Evolutionary conservation across 257 asterid genomes (phyloP).

Genomic region (Rhazya stricta): DNA sequence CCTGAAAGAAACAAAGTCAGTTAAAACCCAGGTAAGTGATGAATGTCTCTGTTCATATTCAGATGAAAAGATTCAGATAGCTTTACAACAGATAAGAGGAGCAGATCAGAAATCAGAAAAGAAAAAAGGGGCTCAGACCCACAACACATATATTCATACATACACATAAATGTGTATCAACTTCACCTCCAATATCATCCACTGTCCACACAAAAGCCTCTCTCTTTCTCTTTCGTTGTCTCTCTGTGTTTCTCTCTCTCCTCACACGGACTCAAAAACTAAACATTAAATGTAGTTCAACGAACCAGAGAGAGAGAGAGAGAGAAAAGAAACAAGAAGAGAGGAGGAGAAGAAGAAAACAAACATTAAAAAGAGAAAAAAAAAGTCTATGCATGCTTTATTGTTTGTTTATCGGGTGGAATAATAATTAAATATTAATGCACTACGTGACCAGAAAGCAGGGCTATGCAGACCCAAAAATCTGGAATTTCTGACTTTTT

Average conservation of each 20-base stretch:
- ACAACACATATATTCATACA: not conserved
- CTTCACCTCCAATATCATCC: constrained; percentile 15
- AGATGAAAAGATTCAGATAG: constrained; percentile 13
- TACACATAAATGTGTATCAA: constrained; percentile 1
- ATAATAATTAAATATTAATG: not conserved
- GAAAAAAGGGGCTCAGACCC: constrained; percentile 26
- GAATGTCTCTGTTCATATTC: constrained; percentile 24
- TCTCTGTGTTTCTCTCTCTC: not conserved
- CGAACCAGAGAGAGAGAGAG: constrained; percentile 15
- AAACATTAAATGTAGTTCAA: constrained; percentile 37
- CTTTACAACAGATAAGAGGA: constrained; percentile 22
- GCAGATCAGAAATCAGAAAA: constrained; percentile 35
- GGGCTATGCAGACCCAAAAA: not conserved
- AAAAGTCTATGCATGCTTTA: constrained; percentile 17
- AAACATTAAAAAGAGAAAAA: constrained; percentile 2
- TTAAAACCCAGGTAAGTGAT: constrained; percentile 8
- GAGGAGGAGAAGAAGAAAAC: not conserved
- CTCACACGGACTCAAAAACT: constrained; percentile 17
- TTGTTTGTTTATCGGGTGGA: constrained; percentile 14
- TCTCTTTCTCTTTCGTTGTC: not conserved
- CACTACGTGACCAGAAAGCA: constrained; percentile 10
- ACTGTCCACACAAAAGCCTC: not conserved
- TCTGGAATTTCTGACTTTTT: constrained; percentile 1
- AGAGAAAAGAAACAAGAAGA: constrained; percentile 2
- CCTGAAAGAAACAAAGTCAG: constrained; percentile 21